Percentiles rank a stretch among this genome's conserved stretches.
Evolutionary conservation across 768 basidiomycete genomes (phyloP).

Genomic region (Thelephora aurantiotincta): DNA sequence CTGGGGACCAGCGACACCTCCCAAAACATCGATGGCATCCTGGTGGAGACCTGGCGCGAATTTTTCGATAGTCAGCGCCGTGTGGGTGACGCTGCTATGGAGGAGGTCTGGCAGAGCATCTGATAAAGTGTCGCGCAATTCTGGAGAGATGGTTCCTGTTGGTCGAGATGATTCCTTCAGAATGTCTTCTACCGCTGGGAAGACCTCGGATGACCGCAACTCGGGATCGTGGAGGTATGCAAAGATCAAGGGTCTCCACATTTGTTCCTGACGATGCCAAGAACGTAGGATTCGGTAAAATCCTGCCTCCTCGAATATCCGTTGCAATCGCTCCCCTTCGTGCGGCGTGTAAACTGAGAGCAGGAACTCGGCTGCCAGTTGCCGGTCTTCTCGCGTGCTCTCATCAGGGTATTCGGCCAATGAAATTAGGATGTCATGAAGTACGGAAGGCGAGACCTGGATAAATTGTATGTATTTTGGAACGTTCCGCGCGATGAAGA

Average conservation of each 20-base stretch:
- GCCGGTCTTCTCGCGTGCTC: constrained; percentile 82
- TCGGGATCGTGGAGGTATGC: constrained; percentile 68
- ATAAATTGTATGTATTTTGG: constrained; percentile 93
- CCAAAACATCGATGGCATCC: constrained; percentile 39
- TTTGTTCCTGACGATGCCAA: constrained; percentile 61
- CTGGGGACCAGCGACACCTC: constrained; percentile 28
- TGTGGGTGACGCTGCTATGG: constrained; percentile 40
- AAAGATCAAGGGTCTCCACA: constrained; percentile 61
- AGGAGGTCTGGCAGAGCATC: constrained; percentile 55
- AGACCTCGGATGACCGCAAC: constrained; percentile 42
- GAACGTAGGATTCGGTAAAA: constrained; percentile 85
- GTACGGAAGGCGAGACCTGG: constrained; percentile 44
- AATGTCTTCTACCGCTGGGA: constrained; percentile 51
- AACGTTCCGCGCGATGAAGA: constrained; percentile 92
- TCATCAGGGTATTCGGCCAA: constrained; percentile 65
- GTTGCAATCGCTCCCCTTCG: constrained; percentile 50
- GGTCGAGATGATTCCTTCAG: constrained; percentile 30
- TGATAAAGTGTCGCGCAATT: constrained; percentile 38
- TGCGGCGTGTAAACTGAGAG: constrained; percentile 85
- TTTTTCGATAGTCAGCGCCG: constrained; percentile 61
- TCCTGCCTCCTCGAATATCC: constrained; percentile 65
- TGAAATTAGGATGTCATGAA: constrained; percentile 64
- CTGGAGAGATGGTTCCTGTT: constrained; percentile 37
- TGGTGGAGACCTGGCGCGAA: constrained; percentile 55
- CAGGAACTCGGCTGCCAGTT: constrained; percentile 88